Evolutionary conservation across 768 basidiomycete genomes (phyloP).

Genomic region (Grammothele lineata): DNA sequence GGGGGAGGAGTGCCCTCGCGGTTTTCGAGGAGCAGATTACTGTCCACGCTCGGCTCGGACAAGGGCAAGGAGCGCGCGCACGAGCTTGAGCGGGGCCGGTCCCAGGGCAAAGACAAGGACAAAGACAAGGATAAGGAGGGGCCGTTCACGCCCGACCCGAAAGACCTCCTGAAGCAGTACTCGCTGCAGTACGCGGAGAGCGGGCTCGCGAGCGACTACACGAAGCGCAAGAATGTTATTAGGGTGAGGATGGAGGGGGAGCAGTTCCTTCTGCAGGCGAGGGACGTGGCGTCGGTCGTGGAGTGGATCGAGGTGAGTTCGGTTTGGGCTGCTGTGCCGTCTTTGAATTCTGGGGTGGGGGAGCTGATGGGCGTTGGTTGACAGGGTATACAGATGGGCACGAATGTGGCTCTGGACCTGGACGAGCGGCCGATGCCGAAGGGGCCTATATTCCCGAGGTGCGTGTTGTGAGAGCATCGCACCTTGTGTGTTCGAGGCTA

Average conservation of each 20-base stretch:
- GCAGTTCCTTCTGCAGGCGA: conserved; percentile 92
- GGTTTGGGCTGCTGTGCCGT: no score
- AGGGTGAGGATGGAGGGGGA: conserved; percentile 90
- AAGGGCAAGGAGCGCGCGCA: conserved; percentile 11
- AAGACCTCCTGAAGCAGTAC: conserved; percentile 65
- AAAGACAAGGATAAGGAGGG: conserved; percentile 5
- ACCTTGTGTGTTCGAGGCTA: background rate
- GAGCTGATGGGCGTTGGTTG: no score
- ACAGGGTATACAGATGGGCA: conserved; percentile 87
- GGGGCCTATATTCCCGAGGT: conserved; percentile 84
- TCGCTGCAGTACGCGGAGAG: conserved; percentile 89
- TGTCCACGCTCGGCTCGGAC: conserved; percentile 7
- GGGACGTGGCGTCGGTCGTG: conserved; percentile 79
- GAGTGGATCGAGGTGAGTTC: conserved; percentile 88
- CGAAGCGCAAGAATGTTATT: conserved; percentile 92
- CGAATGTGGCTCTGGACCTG: conserved; percentile 88
- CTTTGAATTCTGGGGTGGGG: no score
- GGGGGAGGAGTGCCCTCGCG: no score
- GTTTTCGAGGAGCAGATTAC: conserved; percentile 14
- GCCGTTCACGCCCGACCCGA: conserved; percentile 32
- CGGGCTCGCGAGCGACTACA: conserved; percentile 91
- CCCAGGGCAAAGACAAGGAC: background rate
- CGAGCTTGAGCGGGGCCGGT: no score
- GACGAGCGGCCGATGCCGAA: conserved; percentile 91
- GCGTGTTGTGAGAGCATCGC: background rate